Percentiles rank a stretch among this genome's conserved stretches.
phyloP scores from a whole-genome alignment of 108 stramenopile species.

The Conticribra guillardii region DNA sequence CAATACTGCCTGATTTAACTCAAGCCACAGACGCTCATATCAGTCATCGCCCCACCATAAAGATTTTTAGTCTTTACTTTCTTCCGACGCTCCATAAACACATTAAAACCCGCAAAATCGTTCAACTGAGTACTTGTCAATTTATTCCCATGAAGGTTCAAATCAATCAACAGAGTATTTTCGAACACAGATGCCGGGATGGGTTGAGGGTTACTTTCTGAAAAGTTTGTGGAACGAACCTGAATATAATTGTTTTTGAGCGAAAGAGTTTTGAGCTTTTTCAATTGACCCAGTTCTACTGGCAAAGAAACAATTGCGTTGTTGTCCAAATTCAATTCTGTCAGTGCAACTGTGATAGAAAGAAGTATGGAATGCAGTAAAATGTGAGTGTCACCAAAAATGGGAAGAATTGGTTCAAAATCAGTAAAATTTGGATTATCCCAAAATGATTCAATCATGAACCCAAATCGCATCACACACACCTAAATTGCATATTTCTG shows the following conservation, averaged over 20 bases:
- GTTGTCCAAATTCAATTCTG: constrained; percentile 74
- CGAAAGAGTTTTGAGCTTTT: constrained; percentile 74
- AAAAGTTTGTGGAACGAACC: constrained; percentile 52
- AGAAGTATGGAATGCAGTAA: not conserved
- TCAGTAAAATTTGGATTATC: too few species aligned
- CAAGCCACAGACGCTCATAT: constrained; percentile 73
- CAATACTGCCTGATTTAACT: constrained; percentile 47
- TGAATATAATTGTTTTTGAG: constrained; percentile 70
- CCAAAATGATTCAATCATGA: too few species aligned
- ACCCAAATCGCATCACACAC: constrained; percentile 10
- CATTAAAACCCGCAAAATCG: constrained; percentile 75
- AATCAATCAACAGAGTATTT: constrained; percentile 77
- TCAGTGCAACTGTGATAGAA: constrained; percentile 46
- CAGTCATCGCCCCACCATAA: constrained; percentile 71
- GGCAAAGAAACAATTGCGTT: constrained; percentile 75
- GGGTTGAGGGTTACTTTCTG: constrained; percentile 73
- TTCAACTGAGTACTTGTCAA: constrained; percentile 80
- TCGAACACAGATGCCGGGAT: constrained; percentile 70
- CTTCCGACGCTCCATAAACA: constrained; percentile 78
- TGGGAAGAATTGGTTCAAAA: not conserved
- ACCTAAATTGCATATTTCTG: constrained; percentile 58
- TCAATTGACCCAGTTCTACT: constrained; percentile 59
- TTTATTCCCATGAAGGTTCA: constrained; percentile 84
- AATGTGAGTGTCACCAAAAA: not conserved
- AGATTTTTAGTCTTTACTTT: constrained; percentile 79